These are phyloP conservation scores for Ganoderma sinense DNA, from an alignment of 1,284 basidiomycete genomes.

Conservation along the genomic window DNA sequence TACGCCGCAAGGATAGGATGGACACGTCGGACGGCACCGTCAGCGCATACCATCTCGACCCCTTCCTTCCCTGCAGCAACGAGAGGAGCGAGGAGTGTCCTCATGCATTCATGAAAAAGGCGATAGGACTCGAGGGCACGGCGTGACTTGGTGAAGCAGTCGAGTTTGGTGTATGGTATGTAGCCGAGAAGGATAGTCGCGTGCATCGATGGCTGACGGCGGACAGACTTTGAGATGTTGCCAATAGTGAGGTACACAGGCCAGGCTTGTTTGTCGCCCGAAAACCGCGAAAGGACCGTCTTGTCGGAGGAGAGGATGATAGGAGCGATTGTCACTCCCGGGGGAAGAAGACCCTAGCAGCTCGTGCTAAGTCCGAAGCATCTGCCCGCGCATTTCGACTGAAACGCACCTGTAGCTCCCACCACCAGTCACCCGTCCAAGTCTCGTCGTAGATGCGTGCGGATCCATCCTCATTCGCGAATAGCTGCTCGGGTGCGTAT, in stretches of 20 bases:
- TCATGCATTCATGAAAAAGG: constrained; percentile 36
- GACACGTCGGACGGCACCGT: constrained; percentile 41
- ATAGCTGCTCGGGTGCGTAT: constrained; percentile 45
- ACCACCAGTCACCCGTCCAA: constrained; percentile 53
- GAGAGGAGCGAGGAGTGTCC: constrained; percentile 40
- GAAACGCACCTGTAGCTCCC: constrained; percentile 42
- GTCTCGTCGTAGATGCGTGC: constrained; percentile 44
- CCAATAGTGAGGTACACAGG: constrained; percentile 48
- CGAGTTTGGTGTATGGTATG: constrained; percentile 47
- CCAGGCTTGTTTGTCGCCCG: constrained; percentile 45
- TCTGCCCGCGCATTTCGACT: background rate
- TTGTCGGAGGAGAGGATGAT: constrained; percentile 45
- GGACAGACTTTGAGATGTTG: constrained; percentile 43
- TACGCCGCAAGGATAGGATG: constrained; percentile 49
- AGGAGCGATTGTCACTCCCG: constrained; percentile 12
- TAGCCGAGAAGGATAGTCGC: constrained; percentile 48
- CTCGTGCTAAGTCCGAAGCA: too few species aligned
- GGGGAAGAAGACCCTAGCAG: constrained; percentile 7
- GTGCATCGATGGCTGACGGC: constrained; percentile 37
- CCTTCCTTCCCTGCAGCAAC: constrained; percentile 43
- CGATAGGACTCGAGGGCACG: constrained; percentile 19
- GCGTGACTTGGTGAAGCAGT: constrained; percentile 37
- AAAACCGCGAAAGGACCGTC: constrained; percentile 44
- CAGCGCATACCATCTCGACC: constrained; percentile 43
- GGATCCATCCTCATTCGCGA: constrained; percentile 31